Base-by-base conservation (phyloP, 169 alveolate genomes). In the Theileria annulata region DNA sequence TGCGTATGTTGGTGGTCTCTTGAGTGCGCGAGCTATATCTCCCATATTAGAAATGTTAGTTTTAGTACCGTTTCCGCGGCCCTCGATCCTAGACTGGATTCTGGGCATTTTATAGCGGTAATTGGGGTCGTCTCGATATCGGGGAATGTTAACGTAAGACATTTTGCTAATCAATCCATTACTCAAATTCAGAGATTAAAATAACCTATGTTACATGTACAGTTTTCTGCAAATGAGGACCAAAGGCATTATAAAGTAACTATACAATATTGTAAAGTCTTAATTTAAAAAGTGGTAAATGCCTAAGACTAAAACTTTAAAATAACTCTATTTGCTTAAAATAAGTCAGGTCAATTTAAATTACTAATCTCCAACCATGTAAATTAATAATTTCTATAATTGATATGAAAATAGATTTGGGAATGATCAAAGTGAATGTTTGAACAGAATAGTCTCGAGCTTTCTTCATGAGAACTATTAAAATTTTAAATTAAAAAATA, bases 41-140 rank as follows among this genome's bases (percentile, higher is more conserved):
- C 97, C 98, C 94, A 97, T 93, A 81, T 98, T 98, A 58, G 96
- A 89, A 25, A 98, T 92, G 87, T 97, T 97, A 25, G 99, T 98
- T 87, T 97, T 95, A 63, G 97, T 97, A 73, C 99, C 99, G 91
- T 97, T 97, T 23, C 99, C 99, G 80, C 96, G 86, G 67, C 99
- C 98, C 85, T 96, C 99, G 49, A 95, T 94, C 80, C 96, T 93
- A 21, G 97, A 93, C 56, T 90, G 92, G 87, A 97, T 83, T 75
- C 88, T 95, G 25, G 99, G 99, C 99, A 97, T 97, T 82, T 96
- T 94, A 86, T 97, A 97, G 73, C 99, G 93, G 87, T 97, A 97
- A 79, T 94, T 95, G 59, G 99, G 98, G 83, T 97, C 99, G 71
- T 96, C 96, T 59, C 97, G 95, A 76, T 95, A 90, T 67, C 98